Percentiles rank a stretch among this genome's conserved stretches.
Evolutionary conservation across 805 yeast species (phyloP).

Genomic region (Candida ascalaphidarum): DNA sequence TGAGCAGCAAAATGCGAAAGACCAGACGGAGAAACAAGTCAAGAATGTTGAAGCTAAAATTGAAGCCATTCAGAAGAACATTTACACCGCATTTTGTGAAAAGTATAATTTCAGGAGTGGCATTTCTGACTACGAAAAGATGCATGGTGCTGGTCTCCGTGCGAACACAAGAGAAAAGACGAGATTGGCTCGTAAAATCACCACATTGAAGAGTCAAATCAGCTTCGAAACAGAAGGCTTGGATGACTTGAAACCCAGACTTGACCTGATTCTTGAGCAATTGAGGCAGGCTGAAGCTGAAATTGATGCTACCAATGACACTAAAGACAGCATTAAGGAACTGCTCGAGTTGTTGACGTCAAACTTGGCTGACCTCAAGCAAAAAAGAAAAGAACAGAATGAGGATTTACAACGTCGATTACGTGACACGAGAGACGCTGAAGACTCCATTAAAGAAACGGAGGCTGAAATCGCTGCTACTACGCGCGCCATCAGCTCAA

Average conservation of each 20-base stretch:
- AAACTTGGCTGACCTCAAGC: conserved; percentile 18
- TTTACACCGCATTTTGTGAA: conserved; percentile 48
- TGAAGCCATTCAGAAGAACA: conserved; percentile 27
- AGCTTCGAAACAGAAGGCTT: conserved; percentile 58
- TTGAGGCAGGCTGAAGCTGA: conserved; percentile 31
- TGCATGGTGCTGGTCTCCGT: conserved; percentile 52
- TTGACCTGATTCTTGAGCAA: conserved; percentile 15
- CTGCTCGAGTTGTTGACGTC: too few relatives aligned
- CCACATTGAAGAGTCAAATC: conserved; percentile 51
- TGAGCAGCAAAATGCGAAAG: conserved; percentile 8
- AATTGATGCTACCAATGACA: conserved; percentile 15
- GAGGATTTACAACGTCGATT: too few relatives aligned
- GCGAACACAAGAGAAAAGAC: conserved; percentile 53
- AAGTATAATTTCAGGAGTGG: conserved; percentile 41
- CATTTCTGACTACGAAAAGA: conserved; percentile 62
- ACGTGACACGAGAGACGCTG: too few relatives aligned
- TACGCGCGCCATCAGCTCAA: conserved; percentile 24
- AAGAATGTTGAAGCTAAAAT: conserved; percentile 9
- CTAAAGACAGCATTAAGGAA: too few relatives aligned
- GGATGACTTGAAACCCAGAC: conserved; percentile 40
- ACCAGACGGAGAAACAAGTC: conserved; percentile 12
- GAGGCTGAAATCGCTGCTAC: conserved; percentile 15
- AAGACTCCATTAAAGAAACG: conserved; percentile 11
- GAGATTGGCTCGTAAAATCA: conserved; percentile 51
- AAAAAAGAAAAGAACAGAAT: conserved; percentile 14